phyloP scores from a whole-genome alignment of 108 stramenopile species.

The Nitzschia inconspicua region DNA sequence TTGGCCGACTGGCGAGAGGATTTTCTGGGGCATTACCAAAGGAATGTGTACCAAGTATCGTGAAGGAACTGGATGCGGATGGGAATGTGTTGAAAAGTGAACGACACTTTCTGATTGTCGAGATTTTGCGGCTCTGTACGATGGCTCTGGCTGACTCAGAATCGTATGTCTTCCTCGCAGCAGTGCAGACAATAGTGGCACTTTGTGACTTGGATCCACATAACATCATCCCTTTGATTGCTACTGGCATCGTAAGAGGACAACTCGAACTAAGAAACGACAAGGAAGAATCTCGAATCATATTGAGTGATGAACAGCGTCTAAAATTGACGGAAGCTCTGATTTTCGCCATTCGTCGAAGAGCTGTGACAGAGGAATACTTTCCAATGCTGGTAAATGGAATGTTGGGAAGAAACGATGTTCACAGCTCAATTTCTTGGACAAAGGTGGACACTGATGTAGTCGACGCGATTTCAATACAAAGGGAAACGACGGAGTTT shows the following conservation, averaged over 20 bases:
- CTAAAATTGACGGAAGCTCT: slow-evolving; percentile 78
- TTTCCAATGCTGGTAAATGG: slow-evolving; percentile 40
- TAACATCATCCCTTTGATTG: slow-evolving; percentile 52
- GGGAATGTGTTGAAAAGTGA: not conserved
- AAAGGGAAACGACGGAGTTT: slow-evolving; percentile 54
- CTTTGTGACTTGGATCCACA: slow-evolving; percentile 56
- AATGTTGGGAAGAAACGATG: slow-evolving; percentile 23
- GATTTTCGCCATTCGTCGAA: slow-evolving; percentile 67
- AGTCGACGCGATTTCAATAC: slow-evolving; percentile 18
- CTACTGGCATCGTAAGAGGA: slow-evolving; percentile 31
- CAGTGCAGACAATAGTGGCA: slow-evolving; percentile 75
- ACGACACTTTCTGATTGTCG: not conserved
- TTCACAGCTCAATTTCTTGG: not conserved
- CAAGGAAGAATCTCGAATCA: slow-evolving; percentile 3
- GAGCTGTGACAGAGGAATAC: slow-evolving; percentile 48
- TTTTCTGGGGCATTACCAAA: slow-evolving; percentile 16
- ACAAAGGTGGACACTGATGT: not conserved
- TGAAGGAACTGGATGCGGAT: slow-evolving; percentile 3
- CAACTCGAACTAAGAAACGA: not conserved
- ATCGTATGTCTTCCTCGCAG: slow-evolving; percentile 87
- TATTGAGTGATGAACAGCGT: slow-evolving; percentile 51
- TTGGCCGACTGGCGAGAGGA: slow-evolving; percentile 61
- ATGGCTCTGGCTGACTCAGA: slow-evolving; percentile 65
- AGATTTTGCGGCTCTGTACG: slow-evolving; percentile 42
- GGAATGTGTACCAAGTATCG: not conserved